Percentiles rank a stretch among this genome's conserved stretches.
Conservation (phyloP, 2,329 filamentous ascomycete genomes). For the Chaetomiaceae sp. region DNA sequence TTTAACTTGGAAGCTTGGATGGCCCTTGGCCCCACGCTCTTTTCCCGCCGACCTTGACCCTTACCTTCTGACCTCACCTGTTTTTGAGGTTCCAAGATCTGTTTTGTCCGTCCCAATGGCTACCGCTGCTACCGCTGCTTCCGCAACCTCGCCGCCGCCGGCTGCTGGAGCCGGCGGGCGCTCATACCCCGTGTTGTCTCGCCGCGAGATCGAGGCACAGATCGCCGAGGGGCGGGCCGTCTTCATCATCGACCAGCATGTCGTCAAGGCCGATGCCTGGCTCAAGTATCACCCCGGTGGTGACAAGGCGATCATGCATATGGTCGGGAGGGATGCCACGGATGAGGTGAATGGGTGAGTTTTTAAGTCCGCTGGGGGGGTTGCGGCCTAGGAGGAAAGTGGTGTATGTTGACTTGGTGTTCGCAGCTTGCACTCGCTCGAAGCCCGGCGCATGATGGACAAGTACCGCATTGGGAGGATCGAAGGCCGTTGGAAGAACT, state of each 20-base stretch:
- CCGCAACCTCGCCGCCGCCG: too few relatives aligned
- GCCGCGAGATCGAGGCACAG: conserved; percentile 66
- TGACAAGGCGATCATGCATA: conserved; percentile 83
- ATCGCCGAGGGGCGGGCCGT: conserved; percentile 79
- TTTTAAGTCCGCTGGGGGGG: too few relatives aligned
- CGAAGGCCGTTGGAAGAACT: conserved; percentile 79
- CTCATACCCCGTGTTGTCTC: conserved; percentile 36
- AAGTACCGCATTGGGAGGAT: conserved; percentile 79
- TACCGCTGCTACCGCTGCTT: too few relatives aligned
- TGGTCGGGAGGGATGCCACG: conserved; percentile 90
- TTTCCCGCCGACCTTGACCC: too few relatives aligned
- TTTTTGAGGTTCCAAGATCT: too few relatives aligned
- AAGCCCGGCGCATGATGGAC: conserved; percentile 71
- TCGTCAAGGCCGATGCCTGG: conserved; percentile 87
- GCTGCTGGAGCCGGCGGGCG: too few relatives aligned
- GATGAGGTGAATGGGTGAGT: conserved; percentile 87
- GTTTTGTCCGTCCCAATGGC: too few relatives aligned
- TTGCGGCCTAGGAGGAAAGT: neutral
- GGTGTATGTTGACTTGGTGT: conserved; percentile 3
- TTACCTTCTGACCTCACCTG: too few relatives aligned
- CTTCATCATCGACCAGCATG: conserved; percentile 73
- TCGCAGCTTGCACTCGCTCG: conserved; percentile 71
- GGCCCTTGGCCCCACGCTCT: too few relatives aligned
- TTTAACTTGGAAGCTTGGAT: too few relatives aligned
- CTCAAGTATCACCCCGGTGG: conserved; percentile 87